Conservation (phyloP, 192 early-diverging fungal species). For the Coemansia sp. region DNA sequence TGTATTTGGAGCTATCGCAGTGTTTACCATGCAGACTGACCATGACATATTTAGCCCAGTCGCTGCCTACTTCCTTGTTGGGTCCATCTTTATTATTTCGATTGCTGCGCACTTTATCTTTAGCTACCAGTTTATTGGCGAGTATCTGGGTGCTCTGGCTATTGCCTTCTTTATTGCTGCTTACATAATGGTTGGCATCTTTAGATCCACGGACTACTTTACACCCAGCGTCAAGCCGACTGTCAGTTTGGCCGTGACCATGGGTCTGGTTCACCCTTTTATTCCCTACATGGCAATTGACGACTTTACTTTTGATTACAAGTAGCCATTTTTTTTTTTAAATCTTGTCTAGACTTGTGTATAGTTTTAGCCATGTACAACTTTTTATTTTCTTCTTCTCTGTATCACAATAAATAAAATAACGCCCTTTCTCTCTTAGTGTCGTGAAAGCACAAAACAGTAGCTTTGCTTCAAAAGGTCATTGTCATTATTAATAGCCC, state of each 20-base stretch:
- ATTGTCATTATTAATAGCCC: background rate
- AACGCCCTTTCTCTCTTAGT: background rate
- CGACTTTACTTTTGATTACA: background rate
- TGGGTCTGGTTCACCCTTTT: constrained; percentile 4
- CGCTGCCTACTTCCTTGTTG: background rate
- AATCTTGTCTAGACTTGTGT: background rate
- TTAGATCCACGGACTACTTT: background rate
- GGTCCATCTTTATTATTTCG: background rate
- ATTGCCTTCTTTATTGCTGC: background rate
- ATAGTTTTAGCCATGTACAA: background rate
- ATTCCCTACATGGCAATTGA: background rate
- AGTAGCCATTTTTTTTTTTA: background rate
- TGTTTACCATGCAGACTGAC: constrained; percentile 11
- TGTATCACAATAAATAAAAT: background rate
- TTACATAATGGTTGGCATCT: constrained; percentile 7
- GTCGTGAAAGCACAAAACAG: background rate
- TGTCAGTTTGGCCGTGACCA: constrained; percentile 4
- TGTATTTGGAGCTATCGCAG: background rate
- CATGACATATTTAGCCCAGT: background rate
- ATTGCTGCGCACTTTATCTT: background rate
- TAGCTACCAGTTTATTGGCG: background rate
- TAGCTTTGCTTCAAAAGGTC: background rate
- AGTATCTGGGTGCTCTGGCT: constrained; percentile 8
- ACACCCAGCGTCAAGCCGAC: constrained; percentile 3
- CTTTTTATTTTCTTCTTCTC: background rate